These are phyloP conservation scores for Eucalyptus sideroxylon DNA, from an alignment of 345 rosid genomes.

Conservation along the genomic window DNA sequence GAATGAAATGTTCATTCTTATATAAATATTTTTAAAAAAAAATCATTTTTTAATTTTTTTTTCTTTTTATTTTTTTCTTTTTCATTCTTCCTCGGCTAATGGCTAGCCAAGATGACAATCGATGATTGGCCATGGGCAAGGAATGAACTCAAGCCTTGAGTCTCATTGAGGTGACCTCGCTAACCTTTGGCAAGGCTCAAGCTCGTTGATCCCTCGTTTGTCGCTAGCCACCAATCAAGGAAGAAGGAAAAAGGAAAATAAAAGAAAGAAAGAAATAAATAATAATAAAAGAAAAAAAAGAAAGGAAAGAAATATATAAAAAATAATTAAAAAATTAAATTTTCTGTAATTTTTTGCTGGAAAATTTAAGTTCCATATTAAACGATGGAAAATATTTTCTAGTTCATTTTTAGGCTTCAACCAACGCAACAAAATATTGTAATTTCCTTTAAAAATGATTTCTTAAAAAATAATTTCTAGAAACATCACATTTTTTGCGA, in stretches of 20 bases:
- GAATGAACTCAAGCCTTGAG: not conserved
- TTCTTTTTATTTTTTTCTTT: no score
- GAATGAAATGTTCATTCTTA: not conserved
- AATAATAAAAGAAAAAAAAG: no score
- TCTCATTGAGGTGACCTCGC: no score
- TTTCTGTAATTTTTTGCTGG: rapidly evolving
- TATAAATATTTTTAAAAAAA: no score
- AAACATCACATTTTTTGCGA: not conserved
- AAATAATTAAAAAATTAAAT: rapidly evolving
- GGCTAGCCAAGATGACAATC: rapidly evolving
- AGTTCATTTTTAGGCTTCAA: not conserved
- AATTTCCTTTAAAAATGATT: no score
- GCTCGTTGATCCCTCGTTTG: no score
- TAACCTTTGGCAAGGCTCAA: not conserved
- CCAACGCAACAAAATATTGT: not conserved
- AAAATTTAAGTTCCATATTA: not conserved
- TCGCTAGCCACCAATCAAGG: rapidly evolving
- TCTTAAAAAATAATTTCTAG: not conserved
- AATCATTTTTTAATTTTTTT: no score
- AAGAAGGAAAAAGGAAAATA: not conserved
- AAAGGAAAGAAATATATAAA: no score
- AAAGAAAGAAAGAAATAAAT: no score
- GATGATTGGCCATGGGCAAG: not conserved
- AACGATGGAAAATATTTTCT: no score
- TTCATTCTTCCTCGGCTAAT: not conserved